These are phyloP conservation scores for Vinca major DNA, from an alignment of 305 asterid species.

Conservation along the genomic window DNA sequence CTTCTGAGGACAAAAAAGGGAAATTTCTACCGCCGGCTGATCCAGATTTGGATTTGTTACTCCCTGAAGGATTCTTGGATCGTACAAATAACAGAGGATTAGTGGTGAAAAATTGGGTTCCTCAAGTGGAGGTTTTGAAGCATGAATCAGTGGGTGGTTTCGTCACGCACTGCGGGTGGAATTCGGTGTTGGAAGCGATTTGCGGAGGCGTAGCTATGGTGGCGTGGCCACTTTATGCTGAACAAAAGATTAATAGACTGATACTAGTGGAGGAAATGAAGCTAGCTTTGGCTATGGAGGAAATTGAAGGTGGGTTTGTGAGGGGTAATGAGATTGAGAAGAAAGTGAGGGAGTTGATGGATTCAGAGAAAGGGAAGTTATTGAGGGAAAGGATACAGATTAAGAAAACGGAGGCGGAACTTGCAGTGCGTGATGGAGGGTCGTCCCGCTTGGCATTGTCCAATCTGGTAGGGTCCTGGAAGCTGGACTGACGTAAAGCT, in stretches of 20 bases:
- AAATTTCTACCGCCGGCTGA: conserved; percentile 27
- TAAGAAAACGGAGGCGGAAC: conserved; percentile 26
- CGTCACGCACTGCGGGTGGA: conserved; percentile 73
- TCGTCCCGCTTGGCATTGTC: conserved; percentile 27
- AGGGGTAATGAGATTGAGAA: conserved; percentile 42
- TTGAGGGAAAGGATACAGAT: conserved; percentile 22
- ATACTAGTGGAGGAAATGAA: conserved; percentile 42
- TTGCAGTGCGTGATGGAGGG: conserved; percentile 37
- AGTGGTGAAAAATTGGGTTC: conserved; percentile 58
- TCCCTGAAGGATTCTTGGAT: conserved; percentile 47
- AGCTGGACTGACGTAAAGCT: background rate
- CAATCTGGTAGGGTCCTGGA: conserved; percentile 25
- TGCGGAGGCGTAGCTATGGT: conserved; percentile 54
- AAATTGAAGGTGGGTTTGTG: conserved; percentile 33
- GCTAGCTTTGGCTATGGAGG: conserved; percentile 37
- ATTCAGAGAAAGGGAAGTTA: conserved; percentile 20
- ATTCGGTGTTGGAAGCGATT: conserved; percentile 55
- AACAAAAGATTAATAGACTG: conserved; percentile 43
- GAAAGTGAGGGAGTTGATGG: conserved; percentile 41
- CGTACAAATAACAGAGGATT: conserved; percentile 41
- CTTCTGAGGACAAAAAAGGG: conserved; percentile 29
- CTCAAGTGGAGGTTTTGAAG: conserved; percentile 49
- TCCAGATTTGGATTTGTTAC: conserved; percentile 33
- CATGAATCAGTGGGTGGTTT: conserved; percentile 61
- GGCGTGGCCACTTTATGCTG: conserved; percentile 73